phyloP scores from a whole-genome alignment of 1,284 basidiomycete species.

The Grifola frondosa region DNA sequence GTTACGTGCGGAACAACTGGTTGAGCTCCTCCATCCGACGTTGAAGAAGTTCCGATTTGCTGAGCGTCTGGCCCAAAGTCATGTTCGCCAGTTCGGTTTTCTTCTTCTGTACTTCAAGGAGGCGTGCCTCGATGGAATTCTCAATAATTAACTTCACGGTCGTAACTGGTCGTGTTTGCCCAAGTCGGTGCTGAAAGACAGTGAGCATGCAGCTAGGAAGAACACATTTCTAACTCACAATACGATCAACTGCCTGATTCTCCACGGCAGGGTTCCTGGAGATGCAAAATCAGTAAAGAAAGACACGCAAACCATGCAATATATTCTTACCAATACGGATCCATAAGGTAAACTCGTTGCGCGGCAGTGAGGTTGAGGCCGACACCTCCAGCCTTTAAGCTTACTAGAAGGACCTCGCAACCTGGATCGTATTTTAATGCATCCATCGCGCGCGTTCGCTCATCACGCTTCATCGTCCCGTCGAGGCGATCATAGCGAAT shows the following conservation, averaged over 20 bases:
- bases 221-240: constrained; percentile 52
- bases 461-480: constrained; percentile 95
- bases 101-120: constrained; percentile 90
- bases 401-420: constrained; percentile 92
- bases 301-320: background rate
- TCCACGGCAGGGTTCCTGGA: constrained; percentile 94
- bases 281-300: background rate
- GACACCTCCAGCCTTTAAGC: constrained; percentile 95
- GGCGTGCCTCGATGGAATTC: constrained; percentile 87
- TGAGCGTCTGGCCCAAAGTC: constrained; percentile 80
- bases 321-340: constrained; percentile 93
- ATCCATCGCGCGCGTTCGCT: constrained; percentile 88
- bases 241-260: constrained; percentile 93
- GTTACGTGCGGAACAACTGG: constrained; percentile 57
- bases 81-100: constrained; percentile 93
- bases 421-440: constrained; percentile 81
- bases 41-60: constrained; percentile 80
- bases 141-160: constrained; percentile 93
- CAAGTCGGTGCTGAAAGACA: constrained; percentile 77
- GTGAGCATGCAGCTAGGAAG: constrained; percentile 6
- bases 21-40: constrained; percentile 82
- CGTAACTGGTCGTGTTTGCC: constrained; percentile 88
- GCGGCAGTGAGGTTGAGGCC: constrained; percentile 94
- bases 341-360: constrained; percentile 90
- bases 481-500: constrained; percentile 91